Percentiles rank a stretch among this genome's conserved stretches.
Evolutionary conservation across 371 early-diverging fungal genomes (phyloP).

Genomic region (Lichtheimia ornata): DNA sequence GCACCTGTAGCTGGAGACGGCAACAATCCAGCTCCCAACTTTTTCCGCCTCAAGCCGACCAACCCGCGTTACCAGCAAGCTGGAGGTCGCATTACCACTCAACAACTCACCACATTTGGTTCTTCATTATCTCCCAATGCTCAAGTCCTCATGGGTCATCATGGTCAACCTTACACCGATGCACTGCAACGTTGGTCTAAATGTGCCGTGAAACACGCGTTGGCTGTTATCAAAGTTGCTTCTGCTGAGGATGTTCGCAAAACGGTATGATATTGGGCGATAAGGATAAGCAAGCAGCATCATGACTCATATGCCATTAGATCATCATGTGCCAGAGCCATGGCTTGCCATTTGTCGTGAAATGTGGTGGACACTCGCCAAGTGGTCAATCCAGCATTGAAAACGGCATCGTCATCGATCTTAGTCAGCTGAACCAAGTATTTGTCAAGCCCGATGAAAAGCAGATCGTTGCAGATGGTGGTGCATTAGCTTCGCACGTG

Average conservation of each 20-base stretch:
- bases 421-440: slow-evolving; percentile 23
- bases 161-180: slow-evolving; percentile 20
- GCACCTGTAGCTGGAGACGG: slow-evolving; percentile 9
- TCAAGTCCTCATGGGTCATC: slow-evolving; percentile 21
- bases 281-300: background rate
- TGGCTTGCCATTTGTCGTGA: slow-evolving; percentile 31
- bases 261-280: slow-evolving; percentile 16
- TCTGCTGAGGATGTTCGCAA: slow-evolving; percentile 31
- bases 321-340: slow-evolving; percentile 24
- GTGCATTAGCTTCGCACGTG: slow-evolving; percentile 39
- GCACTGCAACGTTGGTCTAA: slow-evolving; percentile 29
- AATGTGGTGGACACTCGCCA: slow-evolving; percentile 63
- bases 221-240: slow-evolving; percentile 23
- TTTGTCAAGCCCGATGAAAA: slow-evolving; percentile 28
- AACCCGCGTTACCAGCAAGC: slow-evolving; percentile 14
- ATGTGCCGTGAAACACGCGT: slow-evolving; percentile 23
- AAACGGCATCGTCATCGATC: slow-evolving; percentile 43
- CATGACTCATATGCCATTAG: slow-evolving; percentile 9
- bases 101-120: slow-evolving; percentile 24
- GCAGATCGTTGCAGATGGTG: slow-evolving; percentile 34
- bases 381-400: slow-evolving; percentile 47
- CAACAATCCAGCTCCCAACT: slow-evolving; percentile 21
- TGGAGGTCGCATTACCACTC: slow-evolving; percentile 19
- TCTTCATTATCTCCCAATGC: slow-evolving; percentile 22
- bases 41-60: slow-evolving; percentile 28